Conservation (phyloP, 306 rosid species). For the Abrus pulchellus region DNA sequence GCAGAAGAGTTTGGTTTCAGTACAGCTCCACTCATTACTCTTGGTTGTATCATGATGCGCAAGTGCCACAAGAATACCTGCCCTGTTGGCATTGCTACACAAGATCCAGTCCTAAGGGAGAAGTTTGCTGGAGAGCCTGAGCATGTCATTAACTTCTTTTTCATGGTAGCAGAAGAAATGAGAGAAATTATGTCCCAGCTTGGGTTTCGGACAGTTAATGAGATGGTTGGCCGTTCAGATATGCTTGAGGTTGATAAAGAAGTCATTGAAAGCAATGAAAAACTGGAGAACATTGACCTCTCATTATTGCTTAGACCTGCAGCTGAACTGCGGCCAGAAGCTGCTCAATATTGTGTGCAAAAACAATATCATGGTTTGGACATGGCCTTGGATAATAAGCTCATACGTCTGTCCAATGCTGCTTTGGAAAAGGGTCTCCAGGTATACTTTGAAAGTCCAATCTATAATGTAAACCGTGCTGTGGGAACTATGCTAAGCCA, state of each 20-base stretch:
- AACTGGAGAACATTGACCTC: constrained; percentile 90
- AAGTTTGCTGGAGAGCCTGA: constrained; percentile 99
- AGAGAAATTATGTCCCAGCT: constrained; percentile 94
- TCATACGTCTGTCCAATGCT: constrained; percentile 72
- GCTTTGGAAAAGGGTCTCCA: constrained; percentile 91
- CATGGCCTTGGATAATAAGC: constrained; percentile 89
- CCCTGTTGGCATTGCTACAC: constrained; percentile 98
- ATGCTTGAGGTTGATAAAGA: constrained; percentile 95
- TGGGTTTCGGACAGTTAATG: constrained; percentile 81
- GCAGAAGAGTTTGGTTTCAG: constrained; percentile 99
- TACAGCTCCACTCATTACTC: constrained; percentile 98
- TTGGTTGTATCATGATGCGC: constrained; percentile 99
- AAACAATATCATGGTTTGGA: constrained; percentile 96
- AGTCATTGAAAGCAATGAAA: constrained; percentile 75
- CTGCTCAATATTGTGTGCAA: constrained; percentile 92
- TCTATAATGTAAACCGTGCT: constrained; percentile 85
- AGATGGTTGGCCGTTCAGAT: constrained; percentile 98
- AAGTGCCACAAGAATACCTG: constrained; percentile 99
- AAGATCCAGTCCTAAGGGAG: constrained; percentile 98
- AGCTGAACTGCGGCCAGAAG: constrained; percentile 91
- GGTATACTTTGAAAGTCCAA: constrained; percentile 83
- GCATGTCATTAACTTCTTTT: constrained; percentile 95
- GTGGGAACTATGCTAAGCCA: constrained; percentile 99
- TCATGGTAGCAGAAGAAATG: constrained; percentile 96
- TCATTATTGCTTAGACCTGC: constrained; percentile 93